Conservation (phyloP, 352 stramenopile species). For the Phytophthora sp. region DNA sequence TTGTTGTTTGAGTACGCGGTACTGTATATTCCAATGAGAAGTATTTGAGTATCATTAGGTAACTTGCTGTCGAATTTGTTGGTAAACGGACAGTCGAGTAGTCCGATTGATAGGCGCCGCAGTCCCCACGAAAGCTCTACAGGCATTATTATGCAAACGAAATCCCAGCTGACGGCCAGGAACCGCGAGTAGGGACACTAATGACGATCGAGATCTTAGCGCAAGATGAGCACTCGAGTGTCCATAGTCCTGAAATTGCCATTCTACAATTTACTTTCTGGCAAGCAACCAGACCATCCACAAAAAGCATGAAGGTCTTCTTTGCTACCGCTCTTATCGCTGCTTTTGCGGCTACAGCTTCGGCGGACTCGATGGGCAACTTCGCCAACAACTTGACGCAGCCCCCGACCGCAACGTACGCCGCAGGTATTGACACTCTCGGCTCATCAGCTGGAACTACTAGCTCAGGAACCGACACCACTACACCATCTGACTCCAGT, state of each 20-base stretch:
- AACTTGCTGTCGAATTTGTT: slow-evolving; percentile 4
- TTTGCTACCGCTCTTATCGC: slow-evolving; percentile 20
- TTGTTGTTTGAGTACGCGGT: no score
- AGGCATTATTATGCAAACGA: slow-evolving; percentile 18
- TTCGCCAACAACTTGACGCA: slow-evolving; percentile 3
- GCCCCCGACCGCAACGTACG: slow-evolving; percentile 15
- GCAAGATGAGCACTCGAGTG: slow-evolving; percentile 22
- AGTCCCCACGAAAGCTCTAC: slow-evolving; percentile 1
- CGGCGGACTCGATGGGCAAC: slow-evolving; percentile 30
- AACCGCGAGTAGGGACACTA: slow-evolving; percentile 9
- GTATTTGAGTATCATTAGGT: slow-evolving; percentile 10
- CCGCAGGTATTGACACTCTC: slow-evolving; percentile 13
- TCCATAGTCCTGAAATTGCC: background rate
- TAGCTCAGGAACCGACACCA: background rate
- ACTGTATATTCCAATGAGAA: no score
- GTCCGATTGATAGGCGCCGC: slow-evolving; percentile 12
- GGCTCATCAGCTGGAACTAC: slow-evolving; percentile 20
- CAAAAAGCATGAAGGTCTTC: slow-evolving; percentile 32
- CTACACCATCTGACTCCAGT: background rate
- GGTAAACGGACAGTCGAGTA: slow-evolving; percentile 9
- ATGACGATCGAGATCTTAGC: slow-evolving; percentile 22
- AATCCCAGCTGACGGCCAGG: slow-evolving; percentile 23
- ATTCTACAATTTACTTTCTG: slow-evolving; percentile 34
- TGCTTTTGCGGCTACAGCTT: slow-evolving; percentile 16
- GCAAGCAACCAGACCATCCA: slow-evolving; percentile 13